Percentiles rank a stretch among this genome's conserved stretches.
These are phyloP conservation scores for Trichoderma aggressivum DNA, from an alignment of 2,329 filamentous ascomycete genomes.

Conservation along the genomic window DNA sequence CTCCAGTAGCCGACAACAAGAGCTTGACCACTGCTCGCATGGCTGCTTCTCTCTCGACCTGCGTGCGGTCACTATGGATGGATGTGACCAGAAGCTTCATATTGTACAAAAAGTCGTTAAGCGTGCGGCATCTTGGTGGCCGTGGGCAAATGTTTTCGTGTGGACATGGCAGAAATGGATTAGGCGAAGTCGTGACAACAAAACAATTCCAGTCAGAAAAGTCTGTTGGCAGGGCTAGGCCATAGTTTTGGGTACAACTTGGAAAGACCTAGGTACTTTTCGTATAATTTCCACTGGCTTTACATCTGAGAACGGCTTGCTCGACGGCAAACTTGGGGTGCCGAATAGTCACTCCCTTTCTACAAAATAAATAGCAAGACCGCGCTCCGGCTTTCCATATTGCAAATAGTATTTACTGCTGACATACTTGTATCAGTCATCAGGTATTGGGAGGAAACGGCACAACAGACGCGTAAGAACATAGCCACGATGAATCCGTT, in stretches of 20 bases:
- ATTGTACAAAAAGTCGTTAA: conserved; percentile 88
- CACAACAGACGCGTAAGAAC: background rate
- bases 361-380: too few species aligned
- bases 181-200: too few species aligned
- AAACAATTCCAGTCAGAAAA: too few species aligned
- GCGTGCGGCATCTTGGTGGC: conserved; percentile 67
- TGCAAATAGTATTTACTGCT: background rate
- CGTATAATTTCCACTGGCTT: too few species aligned
- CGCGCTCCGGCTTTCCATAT: too few species aligned
- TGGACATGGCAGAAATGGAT: too few species aligned
- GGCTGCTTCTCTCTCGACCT: conserved; percentile 87
- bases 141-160: conserved; percentile 95
- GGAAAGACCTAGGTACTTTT: too few species aligned
- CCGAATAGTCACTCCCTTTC: too few species aligned
- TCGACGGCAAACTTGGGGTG: too few species aligned
- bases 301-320: too few species aligned
- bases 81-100: conserved; percentile 76
- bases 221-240: too few species aligned
- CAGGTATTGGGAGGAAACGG: background rate
- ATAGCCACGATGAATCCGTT: background rate
- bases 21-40: conserved; percentile 67
- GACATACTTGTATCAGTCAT: background rate
- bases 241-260: too few species aligned
- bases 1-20: conserved; percentile 82
- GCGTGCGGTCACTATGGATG: conserved; percentile 82